Evolutionary conservation across 306 rosid species (phyloP).

Genomic region (Arachis hypogaea): DNA sequence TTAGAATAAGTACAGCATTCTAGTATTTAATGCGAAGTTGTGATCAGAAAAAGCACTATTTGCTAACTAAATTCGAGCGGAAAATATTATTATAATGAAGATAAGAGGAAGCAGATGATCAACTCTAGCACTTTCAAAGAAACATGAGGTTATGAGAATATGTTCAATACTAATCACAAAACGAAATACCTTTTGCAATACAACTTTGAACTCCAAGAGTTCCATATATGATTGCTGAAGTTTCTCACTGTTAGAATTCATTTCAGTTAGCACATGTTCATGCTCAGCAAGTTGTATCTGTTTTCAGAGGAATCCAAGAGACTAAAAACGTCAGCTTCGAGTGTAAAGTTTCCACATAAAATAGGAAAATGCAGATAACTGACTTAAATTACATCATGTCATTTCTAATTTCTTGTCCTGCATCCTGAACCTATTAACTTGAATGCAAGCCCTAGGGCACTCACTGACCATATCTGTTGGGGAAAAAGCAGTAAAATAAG

Average conservation of each 20-base stretch:
- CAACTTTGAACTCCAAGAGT: conserved; percentile 89
- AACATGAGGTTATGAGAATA: conserved; percentile 10
- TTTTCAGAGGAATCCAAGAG: conserved; percentile 36
- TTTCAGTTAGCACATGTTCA: conserved; percentile 80
- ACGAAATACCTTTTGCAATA: conserved; percentile 73
- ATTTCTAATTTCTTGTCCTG: background rate
- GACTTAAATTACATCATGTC: background rate
- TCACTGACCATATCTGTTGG: conserved; percentile 19
- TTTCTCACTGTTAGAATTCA: conserved; percentile 78
- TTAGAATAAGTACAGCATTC: background rate
- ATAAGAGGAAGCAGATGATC: background rate
- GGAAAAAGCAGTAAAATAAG: conserved; percentile 28
- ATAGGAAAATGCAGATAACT: conserved; percentile 24
- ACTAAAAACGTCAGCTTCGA: conserved; percentile 36
- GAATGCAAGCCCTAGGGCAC: conserved; percentile 29
- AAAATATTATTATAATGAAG: conserved; percentile 1
- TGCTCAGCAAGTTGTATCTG: conserved; percentile 84
- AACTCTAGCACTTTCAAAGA: conserved; percentile 19
- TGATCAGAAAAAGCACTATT: conserved; percentile 15
- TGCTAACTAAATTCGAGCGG: conserved; percentile 17
- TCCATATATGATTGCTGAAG: conserved; percentile 81
- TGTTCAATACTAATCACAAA: conserved; percentile 4
- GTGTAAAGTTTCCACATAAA: conserved; percentile 21
- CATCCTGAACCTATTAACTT: conserved; percentile 3
- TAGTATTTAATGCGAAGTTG: background rate